Evolutionary conservation across 2,329 filamentous ascomycete species (phyloP).

Genomic region (Lachnellula hyalina): DNA sequence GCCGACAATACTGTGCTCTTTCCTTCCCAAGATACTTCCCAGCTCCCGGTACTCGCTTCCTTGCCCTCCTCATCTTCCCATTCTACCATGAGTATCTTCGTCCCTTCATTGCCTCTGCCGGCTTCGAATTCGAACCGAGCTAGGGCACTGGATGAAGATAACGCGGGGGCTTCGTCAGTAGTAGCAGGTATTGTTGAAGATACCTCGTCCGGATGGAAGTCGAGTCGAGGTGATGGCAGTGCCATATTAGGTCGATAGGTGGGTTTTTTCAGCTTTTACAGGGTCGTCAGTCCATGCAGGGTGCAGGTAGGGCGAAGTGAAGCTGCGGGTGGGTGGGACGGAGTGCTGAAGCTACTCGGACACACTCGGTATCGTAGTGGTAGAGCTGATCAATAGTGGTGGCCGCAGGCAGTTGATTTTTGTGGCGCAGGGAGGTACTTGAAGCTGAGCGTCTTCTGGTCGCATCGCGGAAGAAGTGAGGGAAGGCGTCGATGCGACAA

Average conservation of each 20-base stretch:
- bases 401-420: neutral
- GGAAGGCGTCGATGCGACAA: neutral
- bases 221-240: conserved; percentile 20
- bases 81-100: conserved; percentile 90
- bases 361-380: conserved; percentile 8
- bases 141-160: conserved; percentile 54
- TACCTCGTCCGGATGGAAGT: conserved; percentile 24
- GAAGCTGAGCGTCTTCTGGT: neutral
- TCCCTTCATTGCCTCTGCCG: conserved; percentile 72
- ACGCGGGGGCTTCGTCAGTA: conserved; percentile 38
- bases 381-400: neutral
- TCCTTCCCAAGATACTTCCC: conserved; percentile 80
- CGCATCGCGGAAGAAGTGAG: conserved; percentile 1
- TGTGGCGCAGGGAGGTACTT: conserved; percentile 2
- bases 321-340: conserved; percentile 9
- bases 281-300: conserved; percentile 23
- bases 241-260: conserved; percentile 22
- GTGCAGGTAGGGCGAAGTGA: conserved; percentile 9
- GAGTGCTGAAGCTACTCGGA: conserved; percentile 16
- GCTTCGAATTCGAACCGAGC: conserved; percentile 84
- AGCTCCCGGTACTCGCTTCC: conserved; percentile 43
- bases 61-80: conserved; percentile 62
- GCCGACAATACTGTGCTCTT: conserved; percentile 65
- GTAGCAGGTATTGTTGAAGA: conserved; percentile 18
- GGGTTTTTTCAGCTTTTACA: conserved; percentile 16